These are phyloP conservation scores for Shiraia sp. DNA, from an alignment of 2,329 filamentous ascomycete species.

Conservation along the genomic window DNA sequence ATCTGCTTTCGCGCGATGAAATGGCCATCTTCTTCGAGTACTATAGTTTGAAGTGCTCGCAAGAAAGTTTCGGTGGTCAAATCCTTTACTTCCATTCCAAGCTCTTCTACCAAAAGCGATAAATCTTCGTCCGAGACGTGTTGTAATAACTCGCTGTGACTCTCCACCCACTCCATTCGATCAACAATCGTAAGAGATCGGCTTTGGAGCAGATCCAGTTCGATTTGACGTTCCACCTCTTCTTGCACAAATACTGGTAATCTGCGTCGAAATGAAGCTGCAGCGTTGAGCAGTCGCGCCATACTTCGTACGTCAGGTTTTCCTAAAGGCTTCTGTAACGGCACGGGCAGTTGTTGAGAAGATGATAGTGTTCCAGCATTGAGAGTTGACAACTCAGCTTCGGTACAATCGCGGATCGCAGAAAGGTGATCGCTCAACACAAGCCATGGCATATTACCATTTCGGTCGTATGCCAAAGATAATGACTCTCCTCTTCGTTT, in stretches of 20 bases:
- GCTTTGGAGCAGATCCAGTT: conserved; percentile 75
- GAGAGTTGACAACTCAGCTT: conserved; percentile 73
- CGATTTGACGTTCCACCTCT: conserved; percentile 68
- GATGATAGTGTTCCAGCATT: conserved; percentile 58
- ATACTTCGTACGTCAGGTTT: conserved; percentile 51
- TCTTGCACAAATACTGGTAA: conserved; percentile 72
- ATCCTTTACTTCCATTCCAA: conserved; percentile 54
- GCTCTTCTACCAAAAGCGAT: conserved; percentile 62
- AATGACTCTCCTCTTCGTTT: conserved; percentile 82
- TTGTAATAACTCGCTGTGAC: conserved; percentile 75
- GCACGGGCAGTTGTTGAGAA: conserved; percentile 17
- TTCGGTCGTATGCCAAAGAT: conserved; percentile 73
- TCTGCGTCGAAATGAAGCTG: conserved; percentile 68
- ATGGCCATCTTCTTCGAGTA: conserved; percentile 42
- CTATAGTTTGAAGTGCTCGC: conserved; percentile 55
- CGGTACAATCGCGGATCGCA: conserved; percentile 77
- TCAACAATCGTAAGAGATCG: conserved; percentile 62
- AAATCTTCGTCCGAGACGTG: conserved; percentile 79
- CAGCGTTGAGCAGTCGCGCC: conserved; percentile 69
- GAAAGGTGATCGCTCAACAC: conserved; percentile 81
- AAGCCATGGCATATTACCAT: conserved; percentile 77
- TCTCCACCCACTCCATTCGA: conserved; percentile 77
- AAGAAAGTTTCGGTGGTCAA: conserved; percentile 57
- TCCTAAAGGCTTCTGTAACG: conserved; percentile 38
- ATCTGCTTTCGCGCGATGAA: conserved; percentile 54